A percentile compares a stretch with the other conserved stretches of the same genome.
These are phyloP conservation scores for Eucalyptus cloeziana DNA, from an alignment of 345 rosid species.

Conservation along the genomic window DNA sequence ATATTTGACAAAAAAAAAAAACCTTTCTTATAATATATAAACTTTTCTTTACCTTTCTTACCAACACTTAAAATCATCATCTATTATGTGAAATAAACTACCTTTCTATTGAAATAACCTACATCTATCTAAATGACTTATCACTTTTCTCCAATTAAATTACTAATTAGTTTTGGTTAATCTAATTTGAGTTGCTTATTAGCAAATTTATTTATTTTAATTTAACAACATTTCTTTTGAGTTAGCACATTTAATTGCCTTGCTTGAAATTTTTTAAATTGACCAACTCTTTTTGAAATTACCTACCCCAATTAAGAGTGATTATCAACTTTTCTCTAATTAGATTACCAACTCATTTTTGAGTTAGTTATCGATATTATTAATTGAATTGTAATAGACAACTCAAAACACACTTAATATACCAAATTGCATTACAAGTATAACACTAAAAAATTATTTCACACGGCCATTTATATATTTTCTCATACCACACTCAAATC, in stretches of 20 bases:
- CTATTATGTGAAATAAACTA: neutral
- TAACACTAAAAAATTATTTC: neutral
- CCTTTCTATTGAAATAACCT: neutral
- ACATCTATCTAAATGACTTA: neutral
- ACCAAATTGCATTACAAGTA: neutral
- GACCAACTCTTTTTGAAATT: neutral
- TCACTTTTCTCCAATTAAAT: neutral
- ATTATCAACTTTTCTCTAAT: neutral
- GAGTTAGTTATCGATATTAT: neutral
- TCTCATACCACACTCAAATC: neutral
- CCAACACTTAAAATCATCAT: neutral
- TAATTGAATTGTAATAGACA: too few relatives aligned
- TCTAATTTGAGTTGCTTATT: neutral
- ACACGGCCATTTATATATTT: neutral
- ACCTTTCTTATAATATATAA: too few relatives aligned
- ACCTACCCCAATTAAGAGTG: neutral
- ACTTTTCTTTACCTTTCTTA: neutral
- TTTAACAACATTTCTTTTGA: neutral
- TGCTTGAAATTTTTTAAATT: neutral
- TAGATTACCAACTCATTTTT: neutral
- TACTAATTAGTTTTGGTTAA: too few relatives aligned
- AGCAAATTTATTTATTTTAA: neutral
- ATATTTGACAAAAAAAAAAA: too few relatives aligned
- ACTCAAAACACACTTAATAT: neutral
- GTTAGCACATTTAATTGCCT: neutral